Base-by-base conservation (phyloP, 495 filamentous ascomycete species). In the Penicillium tannophilum region DNA sequence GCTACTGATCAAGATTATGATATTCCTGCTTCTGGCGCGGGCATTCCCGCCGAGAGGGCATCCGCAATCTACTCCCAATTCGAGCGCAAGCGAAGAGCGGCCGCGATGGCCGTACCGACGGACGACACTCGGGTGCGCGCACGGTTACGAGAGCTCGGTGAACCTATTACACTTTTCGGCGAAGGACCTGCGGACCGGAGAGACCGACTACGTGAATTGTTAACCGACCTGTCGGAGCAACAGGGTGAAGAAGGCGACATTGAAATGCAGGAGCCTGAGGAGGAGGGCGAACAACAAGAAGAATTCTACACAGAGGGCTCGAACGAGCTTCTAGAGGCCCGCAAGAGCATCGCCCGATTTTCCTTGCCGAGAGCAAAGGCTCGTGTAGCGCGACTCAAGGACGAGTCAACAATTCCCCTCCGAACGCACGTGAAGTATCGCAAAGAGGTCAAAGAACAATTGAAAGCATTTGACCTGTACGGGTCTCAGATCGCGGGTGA, bases 131-230 rank as follows among this genome's bases (percentile, higher is more conserved):
- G 89, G 61, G 93, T 99, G 36, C 89, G 92, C 41, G 76, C 83
- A 24, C 86, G 86, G 36, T 77, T 98, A 52, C 88, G 95, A 63
- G 88, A 93, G 63, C 79, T 97, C 36, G 90, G 89, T 11, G 88
- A 99, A 69, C 95, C 94, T 3, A 88, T 98, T 55, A 99, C 95
- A 6, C 81, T 98, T 0, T 99, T 99, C 64, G 94, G 91, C 45
- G 94, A 99, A 79, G 92, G 91, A 6, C 89, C 88, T 0, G 86
- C 79, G 6, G 93, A 98, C 63, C 80, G 94, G 56, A 82, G 94
- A 76, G 94, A 97, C 60, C 84, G 94, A 55, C 69, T 99, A 58
- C 86, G 94, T 64, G 89, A 91, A 68, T 76, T 98, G 0, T 78
- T 98, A 42, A 87, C 88, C 3, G 82, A 84, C 35, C 78, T 90